Conservation (phyloP, 2,329 filamentous ascomycete genomes). For the Aspergillus aculeatinus region DNA sequence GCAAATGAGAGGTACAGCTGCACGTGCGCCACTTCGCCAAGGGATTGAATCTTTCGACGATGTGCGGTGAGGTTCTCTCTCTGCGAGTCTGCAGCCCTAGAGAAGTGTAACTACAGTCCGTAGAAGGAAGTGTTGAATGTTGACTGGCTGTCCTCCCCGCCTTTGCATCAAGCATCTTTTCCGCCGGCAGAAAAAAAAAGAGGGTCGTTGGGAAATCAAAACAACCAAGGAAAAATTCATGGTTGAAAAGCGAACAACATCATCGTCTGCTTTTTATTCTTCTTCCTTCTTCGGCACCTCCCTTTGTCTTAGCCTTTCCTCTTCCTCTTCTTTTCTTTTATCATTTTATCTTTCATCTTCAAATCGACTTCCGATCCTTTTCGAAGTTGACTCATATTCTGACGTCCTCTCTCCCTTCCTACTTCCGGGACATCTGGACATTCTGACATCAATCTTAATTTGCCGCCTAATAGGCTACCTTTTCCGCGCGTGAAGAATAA, state of each 20-base stretch:
- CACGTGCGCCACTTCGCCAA: constrained; percentile 14
- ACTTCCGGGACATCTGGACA: constrained; percentile 6
- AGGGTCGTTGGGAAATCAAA: not conserved
- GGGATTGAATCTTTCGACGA: not conserved
- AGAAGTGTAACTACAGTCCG: not conserved
- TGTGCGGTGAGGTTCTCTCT: constrained; percentile 12
- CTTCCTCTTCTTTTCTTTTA: not conserved
- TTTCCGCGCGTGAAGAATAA: not conserved
- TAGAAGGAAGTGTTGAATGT: not conserved
- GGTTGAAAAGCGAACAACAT: not conserved
- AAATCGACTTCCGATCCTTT: not conserved
- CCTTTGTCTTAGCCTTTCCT: constrained; percentile 5
- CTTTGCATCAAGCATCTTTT: constrained; percentile 13
- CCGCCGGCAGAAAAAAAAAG: constrained; percentile 28
- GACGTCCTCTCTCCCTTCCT: constrained; percentile 2
- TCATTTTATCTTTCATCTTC: not conserved
- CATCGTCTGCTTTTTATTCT: constrained; percentile 6
- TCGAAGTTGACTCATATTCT: not conserved
- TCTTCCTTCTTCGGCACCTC: not conserved
- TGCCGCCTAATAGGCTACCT: constrained; percentile 2
- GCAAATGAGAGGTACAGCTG: constrained; percentile 7
- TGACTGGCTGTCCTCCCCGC: constrained; percentile 13
- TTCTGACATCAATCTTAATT: constrained; percentile 4
- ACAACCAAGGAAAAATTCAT: not conserved
- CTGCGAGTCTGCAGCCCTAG: not conserved